Evolutionary conservation across 2,329 filamentous ascomycete species (phyloP), one percentile per base, ranked within the genome.

Genomic region (Helminthosporium solani): DNA sequence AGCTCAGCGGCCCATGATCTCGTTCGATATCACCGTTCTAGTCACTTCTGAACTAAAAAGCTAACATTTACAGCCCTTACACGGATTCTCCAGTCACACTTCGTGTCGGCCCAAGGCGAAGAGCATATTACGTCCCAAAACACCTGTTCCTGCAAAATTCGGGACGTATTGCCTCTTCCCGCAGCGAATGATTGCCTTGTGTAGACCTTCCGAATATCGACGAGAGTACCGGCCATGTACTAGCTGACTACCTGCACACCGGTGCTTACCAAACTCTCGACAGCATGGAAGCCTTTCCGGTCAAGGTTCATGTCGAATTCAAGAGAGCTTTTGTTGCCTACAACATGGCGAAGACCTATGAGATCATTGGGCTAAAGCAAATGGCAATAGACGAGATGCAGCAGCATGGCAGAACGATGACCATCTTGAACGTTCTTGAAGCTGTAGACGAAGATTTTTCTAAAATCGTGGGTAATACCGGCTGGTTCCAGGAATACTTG

Each of bases 191-290:
- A 6, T 7, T 16, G 8, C 16, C 7, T 19, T 27, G 30, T 33
- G 8, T 12, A 2, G 33, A 40, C 16, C 33, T 36, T 11, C 16
- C 34, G 12, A n/a, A 36, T 28, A 15, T 39, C 8, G 36, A 39
- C 15, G 20, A 15, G 20, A 28, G 28, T 27, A 39, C 36, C 20
- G 23, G 36, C 9, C 23, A 39, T 39, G 20, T 39, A 39, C 36
- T 39, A n/a, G 21, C 28, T 12, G n/a, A 39, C 20, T 39, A 39
- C 36, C 36, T 39, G 16, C 47, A 59, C 49, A 61, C 61, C 3
- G 58, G 55, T 15, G 28, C 44, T 16, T 64, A 64, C 36, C 61
- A 64, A 33, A 60, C 59, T 2, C 56, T 64, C 15, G 35, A 48
- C 33, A 23, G 52, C 21, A 23, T n/a, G 19, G 40, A 33, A 11